Conservation (phyloP, 768 basidiomycete species). For the Amanita exitialis region DNA sequence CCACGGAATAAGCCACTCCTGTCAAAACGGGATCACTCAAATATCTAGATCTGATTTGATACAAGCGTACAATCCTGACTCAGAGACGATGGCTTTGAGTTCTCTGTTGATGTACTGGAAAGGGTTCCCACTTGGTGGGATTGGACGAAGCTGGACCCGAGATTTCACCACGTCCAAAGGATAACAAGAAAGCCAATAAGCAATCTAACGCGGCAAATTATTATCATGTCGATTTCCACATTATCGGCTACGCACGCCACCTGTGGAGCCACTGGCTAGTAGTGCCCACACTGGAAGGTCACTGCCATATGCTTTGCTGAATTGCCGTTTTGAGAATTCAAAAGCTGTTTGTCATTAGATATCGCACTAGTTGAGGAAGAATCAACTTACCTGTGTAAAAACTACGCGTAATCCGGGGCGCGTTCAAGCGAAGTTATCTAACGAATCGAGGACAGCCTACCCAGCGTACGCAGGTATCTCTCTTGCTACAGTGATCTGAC, state of each 20-base stretch:
- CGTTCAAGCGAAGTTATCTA: not conserved
- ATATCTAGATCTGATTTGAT: not conserved
- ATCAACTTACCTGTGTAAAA: constrained; percentile 50
- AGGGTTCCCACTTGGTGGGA: constrained; percentile 66
- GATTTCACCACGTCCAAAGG: constrained; percentile 92
- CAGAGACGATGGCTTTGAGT: constrained; percentile 51
- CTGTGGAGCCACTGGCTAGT: constrained; percentile 72
- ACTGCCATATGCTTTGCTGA: constrained; percentile 50
- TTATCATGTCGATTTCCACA: not conserved
- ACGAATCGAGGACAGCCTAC: constrained; percentile 24
- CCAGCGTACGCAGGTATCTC: constrained; percentile 97
- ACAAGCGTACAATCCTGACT: constrained; percentile 60
- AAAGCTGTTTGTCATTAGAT: constrained; percentile 43
- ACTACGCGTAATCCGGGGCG: constrained; percentile 21
- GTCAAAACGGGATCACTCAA: not conserved
- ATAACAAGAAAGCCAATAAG: constrained; percentile 92
- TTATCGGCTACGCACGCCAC: constrained; percentile 46
- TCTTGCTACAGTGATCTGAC: constrained; percentile 76
- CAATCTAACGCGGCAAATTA: constrained; percentile 34
- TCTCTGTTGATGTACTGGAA: constrained; percentile 71
- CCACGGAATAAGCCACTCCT: constrained; percentile 65
- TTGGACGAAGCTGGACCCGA: constrained; percentile 68
- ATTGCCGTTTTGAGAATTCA: constrained; percentile 80
- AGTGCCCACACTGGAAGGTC: constrained; percentile 80
- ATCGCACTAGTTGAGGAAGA: not conserved